Percentiles rank a stretch among this genome's conserved stretches.
phyloP scores from a whole-genome alignment of 106 monocot species.

The Dendrobium chrysotoxum region DNA sequence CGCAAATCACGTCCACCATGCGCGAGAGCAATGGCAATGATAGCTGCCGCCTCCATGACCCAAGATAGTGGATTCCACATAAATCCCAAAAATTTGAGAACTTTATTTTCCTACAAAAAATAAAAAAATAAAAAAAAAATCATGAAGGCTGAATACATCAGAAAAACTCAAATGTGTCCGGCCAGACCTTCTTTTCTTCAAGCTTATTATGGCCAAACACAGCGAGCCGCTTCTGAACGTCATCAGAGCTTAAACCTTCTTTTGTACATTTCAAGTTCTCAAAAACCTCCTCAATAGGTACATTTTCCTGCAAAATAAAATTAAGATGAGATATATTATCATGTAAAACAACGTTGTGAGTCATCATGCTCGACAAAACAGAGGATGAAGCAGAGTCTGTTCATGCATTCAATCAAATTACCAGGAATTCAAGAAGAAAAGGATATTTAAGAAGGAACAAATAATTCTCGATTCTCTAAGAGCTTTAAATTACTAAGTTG shows the following conservation, averaged over 20 bases:
- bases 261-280: constrained; percentile 35
- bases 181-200: constrained; percentile 43
- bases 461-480: no score
- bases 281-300: constrained; percentile 44
- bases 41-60: constrained; percentile 59
- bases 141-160: not conserved
- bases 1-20: constrained; percentile 33
- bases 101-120: constrained; percentile 39
- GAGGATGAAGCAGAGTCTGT: not conserved
- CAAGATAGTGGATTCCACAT: constrained; percentile 64
- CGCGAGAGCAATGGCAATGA: constrained; percentile 52
- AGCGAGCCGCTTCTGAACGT: constrained; percentile 33
- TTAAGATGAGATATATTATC: constrained; percentile 1
- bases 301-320: constrained; percentile 27
- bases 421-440: not conserved
- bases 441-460: no score
- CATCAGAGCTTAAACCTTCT: constrained; percentile 36
- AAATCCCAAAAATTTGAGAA: constrained; percentile 49
- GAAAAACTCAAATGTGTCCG: constrained; percentile 4
- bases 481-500: no score
- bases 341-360: not conserved
- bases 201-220: constrained; percentile 53
- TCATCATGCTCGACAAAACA: not conserved
- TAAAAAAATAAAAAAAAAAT: not conserved
- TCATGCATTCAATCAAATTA: not conserved